Evolutionary conservation across 768 basidiomycete genomes (phyloP).

Genomic region (Xanthoconium purpureum): DNA sequence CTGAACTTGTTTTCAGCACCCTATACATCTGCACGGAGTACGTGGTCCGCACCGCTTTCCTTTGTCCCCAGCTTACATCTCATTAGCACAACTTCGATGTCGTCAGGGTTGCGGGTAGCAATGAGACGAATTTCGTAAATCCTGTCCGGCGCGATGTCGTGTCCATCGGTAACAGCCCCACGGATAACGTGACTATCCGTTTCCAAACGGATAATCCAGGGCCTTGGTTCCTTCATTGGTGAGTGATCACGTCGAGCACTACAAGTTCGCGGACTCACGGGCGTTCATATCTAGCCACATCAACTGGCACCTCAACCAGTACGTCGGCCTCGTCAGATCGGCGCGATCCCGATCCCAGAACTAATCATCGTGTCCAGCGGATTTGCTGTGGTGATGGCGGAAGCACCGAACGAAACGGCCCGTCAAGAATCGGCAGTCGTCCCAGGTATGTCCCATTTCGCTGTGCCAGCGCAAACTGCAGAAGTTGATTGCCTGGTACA

Average conservation of each 20-base stretch:
- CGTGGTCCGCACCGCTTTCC: conserved; percentile 4
- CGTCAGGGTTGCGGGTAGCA: conserved; percentile 29
- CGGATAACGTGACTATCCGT: conserved; percentile 50
- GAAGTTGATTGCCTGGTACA: conserved; percentile 1
- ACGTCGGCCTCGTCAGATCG: not conserved
- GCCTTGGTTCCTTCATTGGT: conserved; percentile 36
- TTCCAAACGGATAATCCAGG: conserved; percentile 66
- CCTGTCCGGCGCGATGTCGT: conserved; percentile 36
- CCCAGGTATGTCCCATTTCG: conserved; percentile 18
- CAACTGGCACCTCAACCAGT: conserved; percentile 20
- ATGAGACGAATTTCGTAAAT: conserved; percentile 32
- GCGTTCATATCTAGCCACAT: conserved; percentile 11
- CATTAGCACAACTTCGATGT: conserved; percentile 35
- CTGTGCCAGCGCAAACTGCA: not conserved
- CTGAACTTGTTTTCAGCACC: conserved; percentile 26
- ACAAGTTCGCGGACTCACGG: not conserved
- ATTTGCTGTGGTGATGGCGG: conserved; percentile 29
- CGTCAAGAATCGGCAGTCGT: conserved; percentile 5
- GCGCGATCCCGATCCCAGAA: not conserved
- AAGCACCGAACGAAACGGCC: conserved; percentile 10
- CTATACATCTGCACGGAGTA: conserved; percentile 40
- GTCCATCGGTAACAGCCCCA: conserved; percentile 23
- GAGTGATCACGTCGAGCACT: not conserved
- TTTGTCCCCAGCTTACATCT: not conserved
- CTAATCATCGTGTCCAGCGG: conserved; percentile 9